Evolutionary conservation across 2,329 filamentous ascomycete genomes (phyloP).

Genomic region (Phaeosphaeria sp.): DNA sequence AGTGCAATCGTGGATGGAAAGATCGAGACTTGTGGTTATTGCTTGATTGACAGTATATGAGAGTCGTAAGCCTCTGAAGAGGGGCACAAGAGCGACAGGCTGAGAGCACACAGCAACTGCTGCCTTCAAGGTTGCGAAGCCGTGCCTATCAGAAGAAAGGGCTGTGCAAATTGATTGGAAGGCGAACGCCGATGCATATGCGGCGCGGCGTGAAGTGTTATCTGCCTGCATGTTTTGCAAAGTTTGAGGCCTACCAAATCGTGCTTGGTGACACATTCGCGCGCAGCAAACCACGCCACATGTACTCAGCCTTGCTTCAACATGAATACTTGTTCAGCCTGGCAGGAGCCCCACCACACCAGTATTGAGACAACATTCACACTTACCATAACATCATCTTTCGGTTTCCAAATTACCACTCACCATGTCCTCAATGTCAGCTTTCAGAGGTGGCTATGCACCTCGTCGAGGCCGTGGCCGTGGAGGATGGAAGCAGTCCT

Average conservation of each 20-base stretch:
- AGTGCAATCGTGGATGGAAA: not conserved
- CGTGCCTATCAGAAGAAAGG: not conserved
- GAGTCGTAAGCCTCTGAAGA: no score
- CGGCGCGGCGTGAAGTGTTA: slow-evolving; percentile 14
- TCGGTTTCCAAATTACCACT: not conserved
- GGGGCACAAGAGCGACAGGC: not conserved
- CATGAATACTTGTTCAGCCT: slow-evolving; percentile 4
- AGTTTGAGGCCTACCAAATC: slow-evolving; percentile 14
- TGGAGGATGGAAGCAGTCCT: slow-evolving; percentile 16
- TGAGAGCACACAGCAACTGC: not conserved
- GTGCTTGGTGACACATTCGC: slow-evolving; percentile 24
- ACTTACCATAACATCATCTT: not conserved
- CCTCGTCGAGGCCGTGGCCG: slow-evolving; percentile 27
- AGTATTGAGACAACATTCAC: not conserved
- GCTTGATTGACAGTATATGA: no score
- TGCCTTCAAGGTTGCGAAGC: not conserved
- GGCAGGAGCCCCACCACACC: not conserved
- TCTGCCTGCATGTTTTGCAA: slow-evolving; percentile 25
- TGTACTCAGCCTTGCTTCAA: slow-evolving; percentile 31
- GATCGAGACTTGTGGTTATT: not conserved
- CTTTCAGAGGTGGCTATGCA: slow-evolving; percentile 31
- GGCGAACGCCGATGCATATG: slow-evolving; percentile 11
- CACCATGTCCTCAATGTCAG: slow-evolving; percentile 7
- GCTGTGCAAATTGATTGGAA: slow-evolving; percentile 37
- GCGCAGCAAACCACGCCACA: slow-evolving; percentile 26